phyloP scores from a whole-genome alignment of 129 eudicot species.

The Flaveria ramosissima region DNA sequence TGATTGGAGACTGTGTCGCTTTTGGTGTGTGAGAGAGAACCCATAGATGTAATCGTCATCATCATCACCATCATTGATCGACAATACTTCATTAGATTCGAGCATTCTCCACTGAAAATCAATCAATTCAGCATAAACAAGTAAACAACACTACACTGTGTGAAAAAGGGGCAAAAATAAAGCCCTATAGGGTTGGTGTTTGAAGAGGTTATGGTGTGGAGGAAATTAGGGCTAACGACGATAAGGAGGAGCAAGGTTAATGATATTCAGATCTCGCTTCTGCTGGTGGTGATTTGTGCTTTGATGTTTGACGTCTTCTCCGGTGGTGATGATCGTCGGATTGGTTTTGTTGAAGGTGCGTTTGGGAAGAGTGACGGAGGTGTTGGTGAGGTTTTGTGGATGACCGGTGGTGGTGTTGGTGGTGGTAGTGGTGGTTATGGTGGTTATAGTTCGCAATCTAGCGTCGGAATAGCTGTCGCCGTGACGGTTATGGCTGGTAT shows the following conservation, averaged over 20 bases:
- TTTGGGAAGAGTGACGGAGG: slow-evolving; percentile 48
- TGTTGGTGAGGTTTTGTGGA: slow-evolving; percentile 42
- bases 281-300: slow-evolving; percentile 20
- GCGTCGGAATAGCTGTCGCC: slow-evolving; percentile 61
- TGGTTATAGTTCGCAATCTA: slow-evolving; percentile 30
- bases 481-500: slow-evolving; percentile 72
- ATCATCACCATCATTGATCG: slow-evolving; percentile 2
- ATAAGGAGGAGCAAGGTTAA: slow-evolving; percentile 25
- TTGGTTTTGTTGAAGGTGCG: slow-evolving; percentile 19
- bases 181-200: background rate
- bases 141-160: background rate
- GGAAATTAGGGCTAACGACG: background rate
- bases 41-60: slow-evolving; percentile 15
- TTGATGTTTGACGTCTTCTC: slow-evolving; percentile 54
- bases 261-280: slow-evolving; percentile 20
- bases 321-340: slow-evolving; percentile 61
- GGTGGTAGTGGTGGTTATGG: slow-evolving; percentile 27
- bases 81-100: slow-evolving; percentile 26
- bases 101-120: slow-evolving; percentile 1
- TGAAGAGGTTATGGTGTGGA: slow-evolving; percentile 41
- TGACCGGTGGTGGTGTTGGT: slow-evolving; percentile 35
- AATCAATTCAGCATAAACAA: background rate
- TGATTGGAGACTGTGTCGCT: slow-evolving; percentile 26
- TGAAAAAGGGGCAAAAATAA: background rate
- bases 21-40: slow-evolving; percentile 32